Evolutionary conservation across 495 filamentous ascomycete species (phyloP).

Genomic region (Paragyromitra xinjiangensis): DNA sequence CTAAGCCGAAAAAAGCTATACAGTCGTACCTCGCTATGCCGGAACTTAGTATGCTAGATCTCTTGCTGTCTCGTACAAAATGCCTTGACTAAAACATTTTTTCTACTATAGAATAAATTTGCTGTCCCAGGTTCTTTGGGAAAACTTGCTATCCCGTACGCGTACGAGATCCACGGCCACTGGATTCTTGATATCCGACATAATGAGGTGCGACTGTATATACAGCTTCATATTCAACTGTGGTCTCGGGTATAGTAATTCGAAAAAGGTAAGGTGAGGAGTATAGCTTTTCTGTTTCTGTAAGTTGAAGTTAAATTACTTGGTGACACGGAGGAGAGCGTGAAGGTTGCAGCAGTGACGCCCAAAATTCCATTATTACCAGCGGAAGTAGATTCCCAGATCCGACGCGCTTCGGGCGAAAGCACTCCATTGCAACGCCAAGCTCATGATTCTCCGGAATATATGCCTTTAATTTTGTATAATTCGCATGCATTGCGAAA

Average conservation of each 20-base stretch:
- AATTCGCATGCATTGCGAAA: slow-evolving; percentile 8
- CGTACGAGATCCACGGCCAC: too few relatives aligned
- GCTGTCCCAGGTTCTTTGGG: too few relatives aligned
- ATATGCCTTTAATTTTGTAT: not conserved
- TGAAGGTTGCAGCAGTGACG: not conserved
- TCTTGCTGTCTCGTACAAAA: too few relatives aligned
- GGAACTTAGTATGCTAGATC: too few relatives aligned
- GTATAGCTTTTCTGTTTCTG: not conserved
- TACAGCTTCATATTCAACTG: not conserved
- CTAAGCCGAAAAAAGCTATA: too few relatives aligned
- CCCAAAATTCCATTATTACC: not conserved
- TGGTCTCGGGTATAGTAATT: not conserved
- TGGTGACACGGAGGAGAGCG: not conserved
- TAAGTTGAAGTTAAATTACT: not conserved
- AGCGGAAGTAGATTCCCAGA: slow-evolving; percentile 21
- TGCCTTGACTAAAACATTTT: too few relatives aligned
- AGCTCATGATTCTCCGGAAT: not conserved
- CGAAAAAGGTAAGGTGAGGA: not conserved
- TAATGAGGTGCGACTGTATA: not conserved
- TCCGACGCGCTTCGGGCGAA: slow-evolving; percentile 22
- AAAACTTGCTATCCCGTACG: too few relatives aligned
- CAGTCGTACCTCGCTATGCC: too few relatives aligned
- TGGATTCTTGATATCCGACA: too few relatives aligned
- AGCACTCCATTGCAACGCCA: not conserved
- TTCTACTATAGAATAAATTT: too few relatives aligned